Conservation (phyloP, 257 asterid genomes). For the Echium plantagineum region DNA sequence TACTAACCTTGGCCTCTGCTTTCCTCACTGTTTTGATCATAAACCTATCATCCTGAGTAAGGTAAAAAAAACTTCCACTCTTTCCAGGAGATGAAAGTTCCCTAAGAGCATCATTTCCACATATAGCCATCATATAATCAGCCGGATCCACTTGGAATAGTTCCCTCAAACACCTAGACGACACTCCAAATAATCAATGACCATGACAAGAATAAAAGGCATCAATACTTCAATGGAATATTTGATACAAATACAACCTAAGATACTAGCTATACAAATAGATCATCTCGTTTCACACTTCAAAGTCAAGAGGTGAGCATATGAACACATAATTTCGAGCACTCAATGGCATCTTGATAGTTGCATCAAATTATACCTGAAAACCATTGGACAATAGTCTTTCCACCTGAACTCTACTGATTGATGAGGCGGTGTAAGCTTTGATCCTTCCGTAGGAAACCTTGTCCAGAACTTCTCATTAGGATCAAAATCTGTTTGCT, state of each 20-base stretch:
- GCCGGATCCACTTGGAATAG: constrained; percentile 94
- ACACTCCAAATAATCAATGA: constrained; percentile 14
- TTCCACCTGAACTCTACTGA: constrained; percentile 82
- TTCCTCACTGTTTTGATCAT: constrained; percentile 97
- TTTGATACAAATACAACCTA: background rate
- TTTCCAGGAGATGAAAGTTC: constrained; percentile 99
- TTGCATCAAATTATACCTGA: constrained; percentile 33
- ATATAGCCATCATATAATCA: constrained; percentile 90
- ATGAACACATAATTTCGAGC: background rate
- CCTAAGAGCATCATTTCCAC: constrained; percentile 87
- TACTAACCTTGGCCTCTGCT: constrained; percentile 95
- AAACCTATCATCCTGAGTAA: constrained; percentile 93
- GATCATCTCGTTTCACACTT: background rate
- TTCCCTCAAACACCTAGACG: constrained; percentile 71
- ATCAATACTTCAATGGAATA: background rate
- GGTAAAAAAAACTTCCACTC: constrained; percentile 92
- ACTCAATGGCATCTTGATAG: background rate
- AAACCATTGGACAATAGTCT: constrained; percentile 84
- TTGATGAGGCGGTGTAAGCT: constrained; percentile 72
- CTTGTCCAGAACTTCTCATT: constrained; percentile 88
- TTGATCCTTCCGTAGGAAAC: constrained; percentile 83
- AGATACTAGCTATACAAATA: background rate
- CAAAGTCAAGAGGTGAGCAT: background rate
- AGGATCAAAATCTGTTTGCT: constrained; percentile 73
- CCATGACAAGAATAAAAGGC: background rate